Evolutionary conservation across 805 yeast genomes (phyloP), one percentile per base, ranked within the genome.

Genomic region (Helenozyma rhizophorensis): DNA sequence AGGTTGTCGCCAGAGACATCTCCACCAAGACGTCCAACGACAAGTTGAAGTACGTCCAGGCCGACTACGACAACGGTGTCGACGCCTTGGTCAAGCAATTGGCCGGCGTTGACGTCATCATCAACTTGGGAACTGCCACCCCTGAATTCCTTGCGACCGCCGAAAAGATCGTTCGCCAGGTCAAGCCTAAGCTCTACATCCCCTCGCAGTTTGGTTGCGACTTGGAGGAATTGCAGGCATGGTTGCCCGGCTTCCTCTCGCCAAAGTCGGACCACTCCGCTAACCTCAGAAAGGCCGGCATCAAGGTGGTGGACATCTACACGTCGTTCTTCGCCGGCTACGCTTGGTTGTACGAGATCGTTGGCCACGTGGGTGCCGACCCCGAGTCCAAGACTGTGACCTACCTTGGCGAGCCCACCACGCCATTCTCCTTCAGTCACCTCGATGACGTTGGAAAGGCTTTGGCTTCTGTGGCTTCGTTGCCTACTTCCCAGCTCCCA

Each of bases 201-300:
- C 81, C 83, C 21, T 70, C 80, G 2, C 83, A 77, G 45, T 79
- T 72, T 45, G 87, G 85, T 24, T 45, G 62, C 14, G 76, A 75
- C 33, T 30, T 66, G 12, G 49, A 42, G 2, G 56, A 49, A 7
- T 51, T 51, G 14, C 45, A 45, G 4, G 37, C 43, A 14, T 24
- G 33, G 14, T 50, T 63, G 14, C 70, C 75, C 6, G 62, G 59
- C 1, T 56, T 71, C 34, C 45, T 56, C 19, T 46, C 28, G 2
- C 9, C 36, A 12, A 74, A 73, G 49, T 27, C 49, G 1, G 45
- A 35, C 1, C 75, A 72, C 44, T 48, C 68, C 6, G 45, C 48
- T 2, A 55, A 49, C 10, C 62, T 71, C 13, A 62, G 78, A 43
- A 53, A 45, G 2, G 48, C 54, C 7, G 78, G 78, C 11, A 36